Evolutionary conservation across 306 rosid species (phyloP).

Genomic region (Vicia sativa): DNA sequence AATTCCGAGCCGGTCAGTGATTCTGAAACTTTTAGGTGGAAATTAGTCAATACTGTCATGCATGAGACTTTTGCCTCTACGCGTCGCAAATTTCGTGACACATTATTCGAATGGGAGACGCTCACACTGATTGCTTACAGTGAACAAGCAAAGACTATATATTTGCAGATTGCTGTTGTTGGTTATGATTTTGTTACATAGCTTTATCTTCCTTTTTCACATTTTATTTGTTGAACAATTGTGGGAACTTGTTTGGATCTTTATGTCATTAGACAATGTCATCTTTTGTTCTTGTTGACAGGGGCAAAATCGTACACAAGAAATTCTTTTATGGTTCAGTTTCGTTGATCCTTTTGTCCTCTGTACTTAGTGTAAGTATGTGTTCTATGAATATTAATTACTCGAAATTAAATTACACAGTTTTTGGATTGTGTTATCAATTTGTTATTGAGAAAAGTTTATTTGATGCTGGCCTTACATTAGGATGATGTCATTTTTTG

Average conservation of each 20-base stretch:
- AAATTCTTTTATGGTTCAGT: too few species aligned
- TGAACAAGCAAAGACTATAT: slow-evolving; percentile 30
- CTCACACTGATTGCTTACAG: slow-evolving; percentile 37
- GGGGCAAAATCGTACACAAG: too few species aligned
- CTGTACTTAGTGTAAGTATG: too few species aligned
- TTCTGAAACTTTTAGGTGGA: slow-evolving; percentile 42
- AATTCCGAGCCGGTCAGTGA: slow-evolving; percentile 10
- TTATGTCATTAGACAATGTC: not conserved
- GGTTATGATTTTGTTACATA: slow-evolving; percentile 32
- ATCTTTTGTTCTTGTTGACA: too few species aligned
- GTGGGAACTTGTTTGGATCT: not conserved
- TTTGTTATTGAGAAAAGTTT: too few species aligned
- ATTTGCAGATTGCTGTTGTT: slow-evolving; percentile 43
- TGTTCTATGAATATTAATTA: too few species aligned
- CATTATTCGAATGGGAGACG: slow-evolving; percentile 37
- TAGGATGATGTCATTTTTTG: too few species aligned
- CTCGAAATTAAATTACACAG: too few species aligned
- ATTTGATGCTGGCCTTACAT: too few species aligned
- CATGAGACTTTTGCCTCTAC: slow-evolving; percentile 20
- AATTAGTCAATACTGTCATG: slow-evolving; percentile 29
- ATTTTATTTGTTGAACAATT: slow-evolving; percentile 8
- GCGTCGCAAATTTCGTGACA: not conserved
- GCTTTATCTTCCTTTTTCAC: slow-evolving; percentile 7
- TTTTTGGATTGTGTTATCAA: too few species aligned
- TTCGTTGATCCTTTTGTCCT: too few species aligned